Evolutionary conservation across 2,329 filamentous ascomycete genomes (phyloP).

Genomic region (Domatiomyces catenatus): DNA sequence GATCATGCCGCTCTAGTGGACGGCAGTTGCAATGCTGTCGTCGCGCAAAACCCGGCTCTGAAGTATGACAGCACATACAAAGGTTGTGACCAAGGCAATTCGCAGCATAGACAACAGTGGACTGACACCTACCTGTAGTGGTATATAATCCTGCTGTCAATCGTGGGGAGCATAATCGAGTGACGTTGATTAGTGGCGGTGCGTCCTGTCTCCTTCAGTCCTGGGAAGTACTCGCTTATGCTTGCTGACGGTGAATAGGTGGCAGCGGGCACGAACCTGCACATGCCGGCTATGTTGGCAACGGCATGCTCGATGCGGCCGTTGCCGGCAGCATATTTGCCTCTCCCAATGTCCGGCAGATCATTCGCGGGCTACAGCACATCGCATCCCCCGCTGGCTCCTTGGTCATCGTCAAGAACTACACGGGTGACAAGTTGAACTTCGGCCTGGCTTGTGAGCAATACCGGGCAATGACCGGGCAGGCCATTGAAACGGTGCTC

Average conservation of each 20-base stretch:
- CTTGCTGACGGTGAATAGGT: slow-evolving; percentile 30
- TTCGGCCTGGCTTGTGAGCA: slow-evolving; percentile 88
- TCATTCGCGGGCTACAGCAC: slow-evolving; percentile 57
- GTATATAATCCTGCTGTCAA: no score
- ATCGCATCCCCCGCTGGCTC: slow-evolving; percentile 59
- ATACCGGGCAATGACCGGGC: slow-evolving; percentile 48
- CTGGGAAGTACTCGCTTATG: no score
- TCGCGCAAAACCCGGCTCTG: no score
- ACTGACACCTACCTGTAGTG: no score
- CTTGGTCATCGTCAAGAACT: slow-evolving; percentile 83
- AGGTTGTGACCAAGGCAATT: no score
- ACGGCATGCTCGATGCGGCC: slow-evolving; percentile 63
- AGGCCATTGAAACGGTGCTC: slow-evolving; percentile 42
- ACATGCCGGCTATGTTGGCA: slow-evolving; percentile 73
- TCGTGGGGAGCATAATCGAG: no score
- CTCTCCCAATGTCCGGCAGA: slow-evolving; percentile 66
- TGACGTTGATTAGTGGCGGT: no score
- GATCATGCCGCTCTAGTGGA: no score
- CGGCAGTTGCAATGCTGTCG: no score
- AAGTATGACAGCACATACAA: no score
- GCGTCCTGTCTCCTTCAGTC: no score
- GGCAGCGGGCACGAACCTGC: slow-evolving; percentile 86
- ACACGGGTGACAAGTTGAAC: slow-evolving; percentile 75
- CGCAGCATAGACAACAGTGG: no score
- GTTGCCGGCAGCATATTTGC: slow-evolving; percentile 79